A percentile compares a stretch with the other conserved stretches of the same genome.
These are phyloP conservation scores for Ustilago vetiveriae DNA, from an alignment of 1,284 basidiomycete genomes.

Conservation along the genomic window DNA sequence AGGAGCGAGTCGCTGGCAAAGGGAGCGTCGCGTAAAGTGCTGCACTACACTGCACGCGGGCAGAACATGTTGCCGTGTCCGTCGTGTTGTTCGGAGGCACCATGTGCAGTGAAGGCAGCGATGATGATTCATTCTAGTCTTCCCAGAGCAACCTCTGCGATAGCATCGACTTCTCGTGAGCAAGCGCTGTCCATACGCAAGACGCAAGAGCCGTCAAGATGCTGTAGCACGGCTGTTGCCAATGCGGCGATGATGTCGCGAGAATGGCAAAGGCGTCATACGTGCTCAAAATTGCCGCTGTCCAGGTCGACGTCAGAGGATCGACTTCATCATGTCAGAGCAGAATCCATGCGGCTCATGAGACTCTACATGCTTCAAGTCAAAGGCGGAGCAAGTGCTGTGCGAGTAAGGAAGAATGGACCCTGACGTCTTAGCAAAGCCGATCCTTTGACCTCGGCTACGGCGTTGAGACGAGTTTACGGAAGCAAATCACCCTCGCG, in stretches of 20 bases:
- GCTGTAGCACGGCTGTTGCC: no score
- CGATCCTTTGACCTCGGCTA: slow-evolving; percentile 39
- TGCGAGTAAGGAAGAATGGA: not conserved
- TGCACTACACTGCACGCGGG: not conserved
- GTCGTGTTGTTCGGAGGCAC: no score
- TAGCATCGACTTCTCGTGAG: no score
- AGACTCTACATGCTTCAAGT: no score
- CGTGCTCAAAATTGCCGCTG: no score
- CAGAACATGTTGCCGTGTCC: not conserved
- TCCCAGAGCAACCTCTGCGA: no score
- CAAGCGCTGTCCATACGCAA: no score
- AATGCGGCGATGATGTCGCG: not conserved
- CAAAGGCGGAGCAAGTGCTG: not conserved
- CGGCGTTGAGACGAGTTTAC: slow-evolving; percentile 18
- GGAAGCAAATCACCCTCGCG: slow-evolving; percentile 29
- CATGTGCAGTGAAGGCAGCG: no score
- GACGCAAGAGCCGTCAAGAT: no score
- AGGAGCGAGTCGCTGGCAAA: not conserved
- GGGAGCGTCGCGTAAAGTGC: not conserved
- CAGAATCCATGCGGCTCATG: slow-evolving; percentile 10
- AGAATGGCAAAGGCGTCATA: not conserved
- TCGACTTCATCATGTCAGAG: slow-evolving; percentile 12
- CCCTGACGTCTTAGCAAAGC: slow-evolving; percentile 39
- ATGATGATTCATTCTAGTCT: no score
- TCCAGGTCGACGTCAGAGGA: slow-evolving; percentile 6